These are phyloP conservation scores for Auricularia auricula-judae DNA, from an alignment of 768 basidiomycete genomes.

Conservation along the genomic window DNA sequence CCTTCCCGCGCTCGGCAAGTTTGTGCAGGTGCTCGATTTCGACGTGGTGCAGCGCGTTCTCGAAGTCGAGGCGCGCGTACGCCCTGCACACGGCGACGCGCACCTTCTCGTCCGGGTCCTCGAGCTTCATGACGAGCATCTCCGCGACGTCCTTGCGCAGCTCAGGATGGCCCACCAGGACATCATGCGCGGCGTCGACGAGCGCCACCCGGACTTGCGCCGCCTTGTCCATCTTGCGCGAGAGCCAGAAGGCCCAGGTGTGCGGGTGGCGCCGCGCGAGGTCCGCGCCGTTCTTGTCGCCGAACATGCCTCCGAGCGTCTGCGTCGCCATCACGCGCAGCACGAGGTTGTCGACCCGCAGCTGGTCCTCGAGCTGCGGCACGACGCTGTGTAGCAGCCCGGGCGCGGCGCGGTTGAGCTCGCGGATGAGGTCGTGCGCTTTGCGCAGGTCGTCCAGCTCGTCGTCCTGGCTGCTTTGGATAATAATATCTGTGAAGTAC, in stretches of 20 bases:
- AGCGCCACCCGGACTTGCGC: conserved; percentile 63
- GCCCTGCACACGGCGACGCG: conserved; percentile 74
- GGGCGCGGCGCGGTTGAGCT: conserved; percentile 70
- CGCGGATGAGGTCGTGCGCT: conserved; percentile 80
- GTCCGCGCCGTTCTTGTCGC: conserved; percentile 61
- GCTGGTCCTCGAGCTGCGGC: conserved; percentile 85
- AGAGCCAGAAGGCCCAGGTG: conserved; percentile 80
- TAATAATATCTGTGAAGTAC: conserved; percentile 87
- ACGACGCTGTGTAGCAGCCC: conserved; percentile 79
- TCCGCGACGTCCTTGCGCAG: conserved; percentile 61
- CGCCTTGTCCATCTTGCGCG: conserved; percentile 66
- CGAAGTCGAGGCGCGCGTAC: conserved; percentile 80
- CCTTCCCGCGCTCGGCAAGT: conserved; percentile 62
- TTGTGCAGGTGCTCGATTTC: conserved; percentile 46
- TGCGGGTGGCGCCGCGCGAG: conserved; percentile 68
- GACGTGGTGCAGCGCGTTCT: conserved; percentile 78
- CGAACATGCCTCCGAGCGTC: conserved; percentile 84
- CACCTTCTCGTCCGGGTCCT: conserved; percentile 87
- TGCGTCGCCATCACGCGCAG: conserved; percentile 75
- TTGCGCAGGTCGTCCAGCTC: conserved; percentile 57
- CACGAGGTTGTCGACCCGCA: conserved; percentile 61
- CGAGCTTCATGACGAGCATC: conserved; percentile 55
- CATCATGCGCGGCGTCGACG: conserved; percentile 53
- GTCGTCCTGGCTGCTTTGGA: conserved; percentile 37
- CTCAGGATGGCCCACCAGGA: conserved; percentile 59